Base-by-base conservation (phyloP, 768 basidiomycete species). In the Termitomyces sp. region DNA sequence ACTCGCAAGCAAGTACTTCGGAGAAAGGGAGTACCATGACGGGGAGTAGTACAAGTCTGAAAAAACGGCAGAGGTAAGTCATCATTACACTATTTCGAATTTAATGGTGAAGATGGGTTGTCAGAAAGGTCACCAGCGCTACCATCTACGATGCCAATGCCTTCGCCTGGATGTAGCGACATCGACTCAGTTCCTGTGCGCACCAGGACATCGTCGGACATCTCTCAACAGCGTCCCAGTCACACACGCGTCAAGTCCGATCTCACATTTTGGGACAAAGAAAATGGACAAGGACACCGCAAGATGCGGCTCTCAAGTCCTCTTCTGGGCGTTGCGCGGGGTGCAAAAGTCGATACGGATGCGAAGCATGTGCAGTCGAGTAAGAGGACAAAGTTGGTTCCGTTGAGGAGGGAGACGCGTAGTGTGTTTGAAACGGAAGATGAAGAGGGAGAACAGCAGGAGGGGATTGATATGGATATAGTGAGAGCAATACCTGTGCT, bases 71-170 rank as follows among this genome's bases (percentile, higher is more conserved):
- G 22, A 57, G 56, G 56, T 58, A 25, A 42, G 44, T 48, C 11
- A 33, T 9, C 15, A n/a, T 45, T 7, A 20, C 35, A n/a, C n/a
- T 18, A 18, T 44, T 43, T 15, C 15, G 20, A 36, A 9, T n/a
- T 38, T 2, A n/a, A n/a, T 45, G 22, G 36, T 47, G 7, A 46
- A 3, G 9, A 16, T 11, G 3, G 3, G 4, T 27, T 38, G 23
- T 52, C 58, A 61, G 57, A 44, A 61, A 49, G 60, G 40, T 46
- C 13, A 35, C 6, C 7, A 48, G 50, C 41, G 40, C 41, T 13
- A 10, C 43, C 31, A 2, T 33, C 32, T 35, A 55, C 36, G 3
- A 42, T 44, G 23, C 47, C 40, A 18, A 23, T 18, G 29, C 25
- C 1, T 54, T 43, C 23, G 3, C 31, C 41, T 27, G 15, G 39